Evolutionary conservation across 371 early-diverging fungal genomes (phyloP).

Genomic region (Zancudomyces culisetae): DNA sequence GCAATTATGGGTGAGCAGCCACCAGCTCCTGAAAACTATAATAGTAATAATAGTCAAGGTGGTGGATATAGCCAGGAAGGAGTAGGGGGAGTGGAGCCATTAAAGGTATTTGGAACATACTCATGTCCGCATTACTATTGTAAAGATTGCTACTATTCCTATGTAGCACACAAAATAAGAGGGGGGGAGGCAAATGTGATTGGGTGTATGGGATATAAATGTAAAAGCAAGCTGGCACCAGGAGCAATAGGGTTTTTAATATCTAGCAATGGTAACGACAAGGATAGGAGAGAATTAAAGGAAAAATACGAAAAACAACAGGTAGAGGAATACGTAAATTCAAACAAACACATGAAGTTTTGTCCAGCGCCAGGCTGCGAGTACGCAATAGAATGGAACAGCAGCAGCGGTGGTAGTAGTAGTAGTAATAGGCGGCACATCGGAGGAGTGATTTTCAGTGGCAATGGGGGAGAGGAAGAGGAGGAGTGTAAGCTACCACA

Average conservation of each 20-base stretch:
- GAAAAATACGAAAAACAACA: slow-evolving; percentile 56
- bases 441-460: slow-evolving; percentile 39
- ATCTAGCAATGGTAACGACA: too few species aligned
- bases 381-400: slow-evolving; percentile 76
- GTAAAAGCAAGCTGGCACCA: slow-evolving; percentile 63
- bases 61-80: too few species aligned
- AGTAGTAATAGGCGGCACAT: too few species aligned
- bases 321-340: slow-evolving; percentile 76
- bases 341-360: slow-evolving; percentile 61
- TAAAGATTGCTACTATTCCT: slow-evolving; percentile 59
- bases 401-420: too few species aligned
- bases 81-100: slow-evolving; percentile 32
- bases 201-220: slow-evolving; percentile 61
- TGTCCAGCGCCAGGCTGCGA: slow-evolving; percentile 93
- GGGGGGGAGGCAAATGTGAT: slow-evolving; percentile 77
- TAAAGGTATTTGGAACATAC: slow-evolving; percentile 44
- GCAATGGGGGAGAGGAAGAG: too few species aligned
- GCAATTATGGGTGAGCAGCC: slow-evolving; percentile 73
- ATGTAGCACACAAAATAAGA: slow-evolving; percentile 60
- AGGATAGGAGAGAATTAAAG: slow-evolving; percentile 19
- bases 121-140: slow-evolving; percentile 80
- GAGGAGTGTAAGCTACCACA: slow-evolving; percentile 78
- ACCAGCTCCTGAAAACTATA: too few species aligned
- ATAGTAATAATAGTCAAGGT: too few species aligned
- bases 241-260: slow-evolving; percentile 49